A percentile compares a stretch with the other conserved stretches of the same genome.
These are phyloP conservation scores for Elsinoe batatas DNA, from an alignment of 2,329 filamentous ascomycete species.

Conservation along the genomic window DNA sequence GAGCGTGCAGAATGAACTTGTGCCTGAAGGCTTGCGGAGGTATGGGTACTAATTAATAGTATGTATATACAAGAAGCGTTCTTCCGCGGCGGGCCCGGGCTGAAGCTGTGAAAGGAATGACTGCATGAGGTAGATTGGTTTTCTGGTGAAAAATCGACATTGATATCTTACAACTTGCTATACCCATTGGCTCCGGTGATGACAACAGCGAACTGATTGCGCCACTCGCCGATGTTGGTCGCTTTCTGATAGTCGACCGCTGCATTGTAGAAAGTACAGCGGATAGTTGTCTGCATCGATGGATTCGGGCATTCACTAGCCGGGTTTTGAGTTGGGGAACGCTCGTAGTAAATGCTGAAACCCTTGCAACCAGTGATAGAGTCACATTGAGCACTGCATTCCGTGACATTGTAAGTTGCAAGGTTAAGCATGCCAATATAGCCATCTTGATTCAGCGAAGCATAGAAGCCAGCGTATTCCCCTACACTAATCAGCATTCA, in stretches of 20 bases:
- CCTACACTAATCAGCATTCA: not conserved
- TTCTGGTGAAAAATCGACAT: no score
- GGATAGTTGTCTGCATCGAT: conserved; percentile 11
- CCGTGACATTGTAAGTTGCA: conserved; percentile 18
- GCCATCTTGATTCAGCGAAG: conserved; percentile 3
- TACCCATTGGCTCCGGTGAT: conserved; percentile 35
- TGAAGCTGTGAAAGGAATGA: no score
- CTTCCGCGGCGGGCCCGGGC: no score
- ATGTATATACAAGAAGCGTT: not conserved
- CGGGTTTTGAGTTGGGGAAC: conserved; percentile 27
- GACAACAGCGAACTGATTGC: conserved; percentile 29
- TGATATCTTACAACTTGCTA: conserved; percentile 14
- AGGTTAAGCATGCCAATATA: not conserved
- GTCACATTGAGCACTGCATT: conserved; percentile 18
- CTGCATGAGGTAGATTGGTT: no score
- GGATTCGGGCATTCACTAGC: conserved; percentile 27
- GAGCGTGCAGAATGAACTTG: no score
- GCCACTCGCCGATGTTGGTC: conserved; percentile 27
- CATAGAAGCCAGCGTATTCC: conserved; percentile 2
- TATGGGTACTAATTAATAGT: no score
- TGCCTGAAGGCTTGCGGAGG: no score
- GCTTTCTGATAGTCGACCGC: conserved; percentile 21
- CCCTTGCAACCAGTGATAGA: conserved; percentile 17
- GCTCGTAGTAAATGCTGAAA: conserved; percentile 23
- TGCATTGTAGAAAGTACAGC: conserved; percentile 2